Conservation (phyloP, 78 protist species). For the Chrysochromulina tobinii region DNA sequence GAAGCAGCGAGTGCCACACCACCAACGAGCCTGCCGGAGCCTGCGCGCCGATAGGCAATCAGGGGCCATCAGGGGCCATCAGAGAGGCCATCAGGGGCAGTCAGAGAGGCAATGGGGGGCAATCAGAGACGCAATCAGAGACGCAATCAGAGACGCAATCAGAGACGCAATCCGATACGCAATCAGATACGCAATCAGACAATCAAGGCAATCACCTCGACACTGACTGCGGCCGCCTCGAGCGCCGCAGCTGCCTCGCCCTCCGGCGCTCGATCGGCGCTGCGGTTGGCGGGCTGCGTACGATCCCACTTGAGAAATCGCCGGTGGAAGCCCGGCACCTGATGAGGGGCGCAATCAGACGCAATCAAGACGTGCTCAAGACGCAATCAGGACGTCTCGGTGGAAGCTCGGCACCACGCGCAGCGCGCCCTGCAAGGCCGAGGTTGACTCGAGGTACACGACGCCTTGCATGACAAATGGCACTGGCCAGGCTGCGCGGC, state of each 20-base stretch:
- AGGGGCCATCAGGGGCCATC: too few relatives aligned
- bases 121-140: not conserved
- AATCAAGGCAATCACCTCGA: too few relatives aligned
- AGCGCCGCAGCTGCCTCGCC: not conserved
- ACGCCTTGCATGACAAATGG: not conserved
- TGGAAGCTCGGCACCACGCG: not conserved
- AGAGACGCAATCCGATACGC: too few relatives aligned
- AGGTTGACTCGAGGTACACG: not conserved
- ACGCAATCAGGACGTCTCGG: not conserved
- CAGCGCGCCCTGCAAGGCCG: not conserved
- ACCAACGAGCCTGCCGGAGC: not conserved
- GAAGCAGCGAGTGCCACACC: not conserved
- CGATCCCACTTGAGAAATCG: not conserved
- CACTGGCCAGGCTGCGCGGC: not conserved
- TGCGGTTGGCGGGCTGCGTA: not conserved
- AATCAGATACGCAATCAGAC: too few relatives aligned
- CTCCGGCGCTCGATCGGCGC: not conserved
- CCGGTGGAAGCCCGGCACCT: too few relatives aligned
- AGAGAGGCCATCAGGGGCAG: too few relatives aligned
- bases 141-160: not conserved
- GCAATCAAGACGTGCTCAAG: too few relatives aligned
- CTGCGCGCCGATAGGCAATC: too few relatives aligned
- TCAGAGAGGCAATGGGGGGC: too few relatives aligned
- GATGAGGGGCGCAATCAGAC: too few relatives aligned
- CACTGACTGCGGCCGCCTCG: not conserved